Conservation (phyloP, 192 early-diverging fungal genomes). For the Entomortierella chlamydospora region DNA sequence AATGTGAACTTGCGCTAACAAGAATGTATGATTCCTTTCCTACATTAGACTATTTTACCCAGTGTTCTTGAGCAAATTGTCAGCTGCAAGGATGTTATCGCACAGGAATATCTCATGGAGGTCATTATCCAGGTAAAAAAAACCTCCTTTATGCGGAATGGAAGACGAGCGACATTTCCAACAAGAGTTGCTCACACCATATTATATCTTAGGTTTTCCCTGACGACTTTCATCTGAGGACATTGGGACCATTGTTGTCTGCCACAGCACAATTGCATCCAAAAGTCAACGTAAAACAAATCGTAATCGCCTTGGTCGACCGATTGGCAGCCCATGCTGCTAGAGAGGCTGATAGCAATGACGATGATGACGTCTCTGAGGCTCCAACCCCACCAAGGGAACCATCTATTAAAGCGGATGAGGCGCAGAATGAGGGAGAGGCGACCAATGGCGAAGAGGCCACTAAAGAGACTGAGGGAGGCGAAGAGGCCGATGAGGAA, state of each 20-base stretch:
- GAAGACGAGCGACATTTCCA: not conserved
- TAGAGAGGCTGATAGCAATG: slow-evolving; percentile 70
- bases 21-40: not conserved
- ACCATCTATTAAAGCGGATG: slow-evolving; percentile 13
- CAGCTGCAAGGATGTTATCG: slow-evolving; percentile 96
- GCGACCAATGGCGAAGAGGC: slow-evolving; percentile 2
- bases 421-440: slow-evolving; percentile 18
- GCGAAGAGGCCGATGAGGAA: slow-evolving; percentile 26
- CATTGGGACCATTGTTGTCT: slow-evolving; percentile 88
- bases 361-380: slow-evolving; percentile 59
- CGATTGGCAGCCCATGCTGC: slow-evolving; percentile 93
- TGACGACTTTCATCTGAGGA: slow-evolving; percentile 96
- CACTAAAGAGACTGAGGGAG: slow-evolving; percentile 17
- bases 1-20: too few species aligned
- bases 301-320: slow-evolving; percentile 96
- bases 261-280: slow-evolving; percentile 92
- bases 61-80: slow-evolving; percentile 96
- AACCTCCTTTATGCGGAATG: too few species aligned
- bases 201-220: slow-evolving; percentile 78
- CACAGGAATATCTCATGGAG: slow-evolving; percentile 99
- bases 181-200: too few species aligned
- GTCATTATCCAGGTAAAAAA: slow-evolving; percentile 92
- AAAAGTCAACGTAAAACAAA: slow-evolving; percentile 96
- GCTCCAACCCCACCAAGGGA: slow-evolving; percentile 31
- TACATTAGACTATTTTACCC: slow-evolving; percentile 81